Evolutionary conservation across 345 rosid species (phyloP).

Genomic region (Hypericum androsaemum): DNA sequence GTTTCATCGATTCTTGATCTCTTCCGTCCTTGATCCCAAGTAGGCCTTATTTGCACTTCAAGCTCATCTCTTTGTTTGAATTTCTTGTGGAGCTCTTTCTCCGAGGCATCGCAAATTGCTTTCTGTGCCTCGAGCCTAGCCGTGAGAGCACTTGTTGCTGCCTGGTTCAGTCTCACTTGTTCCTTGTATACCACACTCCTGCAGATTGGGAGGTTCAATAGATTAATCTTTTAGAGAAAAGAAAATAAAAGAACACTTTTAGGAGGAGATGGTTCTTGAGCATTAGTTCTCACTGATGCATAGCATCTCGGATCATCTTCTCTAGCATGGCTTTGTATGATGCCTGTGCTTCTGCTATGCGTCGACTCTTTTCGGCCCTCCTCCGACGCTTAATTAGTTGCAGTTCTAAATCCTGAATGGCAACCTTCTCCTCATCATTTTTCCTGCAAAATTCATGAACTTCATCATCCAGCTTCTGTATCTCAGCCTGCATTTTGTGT

Average conservation of each 20-base stretch:
- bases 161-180: constrained; percentile 85
- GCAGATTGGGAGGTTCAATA: constrained; percentile 11
- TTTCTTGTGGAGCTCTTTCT: constrained; percentile 78
- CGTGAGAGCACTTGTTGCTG: constrained; percentile 67
- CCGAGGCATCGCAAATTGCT: constrained; percentile 76
- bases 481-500: constrained; percentile 45
- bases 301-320: constrained; percentile 96
- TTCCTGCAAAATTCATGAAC: constrained; percentile 42
- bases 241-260: neutral
- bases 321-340: constrained; percentile 68
- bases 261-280: neutral
- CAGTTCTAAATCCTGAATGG: constrained; percentile 70
- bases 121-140: constrained; percentile 93
- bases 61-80: constrained; percentile 75
- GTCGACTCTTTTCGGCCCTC: constrained; percentile 88
- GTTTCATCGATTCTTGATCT: constrained; percentile 58
- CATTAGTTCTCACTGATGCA: constrained; percentile 77
- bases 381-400: constrained; percentile 66
- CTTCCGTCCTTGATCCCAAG: constrained; percentile 71
- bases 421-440: constrained; percentile 52
- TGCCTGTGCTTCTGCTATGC: constrained; percentile 89
- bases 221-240: neutral
- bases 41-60: constrained; percentile 66
- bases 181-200: constrained; percentile 94
- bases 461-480: constrained; percentile 57